Base-by-base conservation (phyloP, 163 green algal genomes). In the Chlamydomonas reinhardtii region DNA sequence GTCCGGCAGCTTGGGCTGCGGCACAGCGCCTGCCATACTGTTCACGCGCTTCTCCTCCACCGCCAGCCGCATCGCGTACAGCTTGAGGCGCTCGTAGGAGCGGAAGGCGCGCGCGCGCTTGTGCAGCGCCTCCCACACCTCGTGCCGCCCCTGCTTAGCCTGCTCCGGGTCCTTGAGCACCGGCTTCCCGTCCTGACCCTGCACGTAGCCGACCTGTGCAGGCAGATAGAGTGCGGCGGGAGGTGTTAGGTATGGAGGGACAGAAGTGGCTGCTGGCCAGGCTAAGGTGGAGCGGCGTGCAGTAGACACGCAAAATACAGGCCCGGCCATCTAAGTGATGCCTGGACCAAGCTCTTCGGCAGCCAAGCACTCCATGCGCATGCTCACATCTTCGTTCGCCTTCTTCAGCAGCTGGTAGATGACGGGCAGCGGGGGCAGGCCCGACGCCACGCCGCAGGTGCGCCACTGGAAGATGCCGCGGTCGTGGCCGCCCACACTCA, bases 401-500 rank as follows among this genome's bases (percentile, higher is more conserved):
- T 71, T 5, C 8, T 17, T 37, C 37, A 83, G 62, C 61, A 43
- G 22, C 25, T 34, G 2, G 62, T 74, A 64, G 12, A 83, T 74
- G 61, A 65, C 76, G 25, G 76, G 76, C 61, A 83, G 61, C 27
- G 76, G 62, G 27, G 76, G 76, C 76, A 83, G 76, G 14, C 76
- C 76, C 27, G 62, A 74, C 9, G 76, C 61, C 31, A 83, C 34
- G 16, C 76, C 76, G 37, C 76, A 83, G 35, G 76, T 83, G 16
- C 62, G 61, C 76, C 76, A 83, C 85, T 94, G 91, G 70, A 89
- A 90, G 70, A 94, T 84, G 62, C 73, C 80, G 22, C 87, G 78
- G 79, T 94, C 91, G 74, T 84, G 64, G 29, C 88, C 91, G 54
- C 91, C 91, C n/a, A 88, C 86, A 27, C 74, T 90, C 4, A 94